phyloP scores from a whole-genome alignment of 441 rosid species.

The Lagerstroemia fauriei region DNA sequence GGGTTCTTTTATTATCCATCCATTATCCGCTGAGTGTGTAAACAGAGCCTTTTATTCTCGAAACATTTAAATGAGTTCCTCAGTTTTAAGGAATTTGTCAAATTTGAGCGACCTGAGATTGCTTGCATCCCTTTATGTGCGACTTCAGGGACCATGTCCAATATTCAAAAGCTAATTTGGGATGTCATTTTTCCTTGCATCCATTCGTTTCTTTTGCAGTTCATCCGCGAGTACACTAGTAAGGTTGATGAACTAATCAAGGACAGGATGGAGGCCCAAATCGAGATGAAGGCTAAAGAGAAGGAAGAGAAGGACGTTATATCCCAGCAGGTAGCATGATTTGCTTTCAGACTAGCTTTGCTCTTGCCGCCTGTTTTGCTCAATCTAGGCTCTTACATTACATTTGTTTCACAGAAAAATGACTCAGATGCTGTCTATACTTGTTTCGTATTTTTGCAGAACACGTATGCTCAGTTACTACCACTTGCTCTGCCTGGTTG shows the following conservation, averaged over 20 bases:
- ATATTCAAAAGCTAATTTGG: background rate
- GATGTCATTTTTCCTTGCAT: background rate
- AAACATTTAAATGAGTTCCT: background rate
- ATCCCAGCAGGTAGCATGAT: conserved; percentile 74
- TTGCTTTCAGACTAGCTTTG: background rate
- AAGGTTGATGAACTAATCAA: conserved; percentile 94
- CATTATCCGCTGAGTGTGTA: background rate
- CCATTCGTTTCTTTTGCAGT: conserved; percentile 44
- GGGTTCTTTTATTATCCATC: background rate
- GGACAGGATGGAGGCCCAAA: conserved; percentile 75
- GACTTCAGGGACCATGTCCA: background rate
- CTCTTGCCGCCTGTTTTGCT: background rate
- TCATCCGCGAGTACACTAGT: conserved; percentile 85
- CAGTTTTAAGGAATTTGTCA: background rate
- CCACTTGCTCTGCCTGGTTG: conserved; percentile 98
- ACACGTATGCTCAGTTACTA: conserved; percentile 93
- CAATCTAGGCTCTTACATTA: background rate
- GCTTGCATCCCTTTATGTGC: background rate
- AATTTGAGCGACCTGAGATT: background rate
- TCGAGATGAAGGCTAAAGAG: conserved; percentile 78
- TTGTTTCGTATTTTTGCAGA: conserved; percentile 46
- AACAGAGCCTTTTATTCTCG: background rate
- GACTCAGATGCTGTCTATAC: background rate
- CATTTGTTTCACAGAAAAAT: background rate
- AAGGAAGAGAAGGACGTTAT: conserved; percentile 89